Percentiles rank a stretch among this genome's conserved stretches.
Conservation (phyloP, 2,329 filamentous ascomycete species). For the Zalaria sp. region DNA sequence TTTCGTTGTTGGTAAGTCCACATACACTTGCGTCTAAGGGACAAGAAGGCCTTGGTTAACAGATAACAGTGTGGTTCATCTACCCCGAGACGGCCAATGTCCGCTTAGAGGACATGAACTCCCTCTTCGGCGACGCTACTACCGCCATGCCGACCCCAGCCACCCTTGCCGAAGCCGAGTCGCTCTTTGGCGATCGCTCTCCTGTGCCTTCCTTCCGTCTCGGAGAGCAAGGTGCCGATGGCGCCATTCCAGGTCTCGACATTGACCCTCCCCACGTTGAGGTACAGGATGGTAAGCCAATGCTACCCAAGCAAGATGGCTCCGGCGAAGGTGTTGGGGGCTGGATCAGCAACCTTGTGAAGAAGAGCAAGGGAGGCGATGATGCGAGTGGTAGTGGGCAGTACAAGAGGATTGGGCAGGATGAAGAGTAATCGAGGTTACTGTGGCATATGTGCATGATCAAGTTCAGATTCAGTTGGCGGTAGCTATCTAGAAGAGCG, state of each 20-base stretch:
- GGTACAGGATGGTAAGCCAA: constrained; percentile 35
- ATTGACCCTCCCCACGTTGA: constrained; percentile 62
- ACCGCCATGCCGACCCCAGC: constrained; percentile 69
- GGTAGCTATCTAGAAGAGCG: too few relatives aligned
- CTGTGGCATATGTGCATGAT: too few relatives aligned
- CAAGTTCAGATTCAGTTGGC: too few relatives aligned
- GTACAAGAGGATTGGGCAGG: constrained; percentile 32
- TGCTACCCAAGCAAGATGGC: constrained; percentile 18
- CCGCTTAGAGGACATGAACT: constrained; percentile 91
- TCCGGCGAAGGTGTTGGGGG: constrained; percentile 46
- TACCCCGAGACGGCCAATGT: constrained; percentile 96
- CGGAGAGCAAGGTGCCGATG: constrained; percentile 35
- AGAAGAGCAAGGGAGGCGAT: constrained; percentile 33
- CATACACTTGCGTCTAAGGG: not conserved
- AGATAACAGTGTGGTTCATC: constrained; percentile 70
- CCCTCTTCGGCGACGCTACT: constrained; percentile 83
- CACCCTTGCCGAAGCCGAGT: constrained; percentile 65
- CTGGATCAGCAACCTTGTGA: constrained; percentile 56
- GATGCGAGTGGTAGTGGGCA: constrained; percentile 24
- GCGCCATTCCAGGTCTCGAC: constrained; percentile 58
- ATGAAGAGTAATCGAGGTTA: constrained; percentile 17
- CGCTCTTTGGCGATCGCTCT: constrained; percentile 60
- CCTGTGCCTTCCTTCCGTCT: constrained; percentile 66
- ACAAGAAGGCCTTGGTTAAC: constrained; percentile 3
- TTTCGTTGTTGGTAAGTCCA: constrained; percentile 81